phyloP scores from a whole-genome alignment of 1,284 basidiomycete genomes.

The Rhodotorula glutinis region DNA sequence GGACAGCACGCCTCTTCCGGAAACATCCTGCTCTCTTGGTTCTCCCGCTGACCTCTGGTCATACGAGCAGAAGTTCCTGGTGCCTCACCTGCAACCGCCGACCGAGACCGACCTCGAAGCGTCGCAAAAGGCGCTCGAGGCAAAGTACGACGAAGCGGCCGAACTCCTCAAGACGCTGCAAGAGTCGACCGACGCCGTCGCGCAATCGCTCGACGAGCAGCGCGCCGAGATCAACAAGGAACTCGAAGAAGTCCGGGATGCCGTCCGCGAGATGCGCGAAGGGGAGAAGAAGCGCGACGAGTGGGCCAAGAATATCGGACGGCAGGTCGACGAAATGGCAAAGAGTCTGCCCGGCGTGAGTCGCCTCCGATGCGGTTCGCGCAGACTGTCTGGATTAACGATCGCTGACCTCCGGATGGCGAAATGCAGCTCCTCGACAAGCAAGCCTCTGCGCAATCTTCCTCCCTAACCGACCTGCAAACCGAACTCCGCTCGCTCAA shows the following conservation, averaged over 20 bases:
- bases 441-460: slow-evolving; percentile 67
- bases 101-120: slow-evolving; percentile 82
- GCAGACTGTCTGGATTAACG: no score
- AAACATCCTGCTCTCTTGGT: no score
- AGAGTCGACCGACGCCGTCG: slow-evolving; percentile 65
- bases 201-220: slow-evolving; percentile 69
- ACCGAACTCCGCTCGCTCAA: slow-evolving; percentile 94
- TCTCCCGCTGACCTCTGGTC: slow-evolving; percentile 3
- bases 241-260: slow-evolving; percentile 69
- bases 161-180: slow-evolving; percentile 55
- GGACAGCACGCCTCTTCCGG: no score
- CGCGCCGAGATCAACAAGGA: slow-evolving; percentile 77
- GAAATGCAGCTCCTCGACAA: slow-evolving; percentile 80
- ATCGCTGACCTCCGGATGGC: neutral
- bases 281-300: slow-evolving; percentile 73
- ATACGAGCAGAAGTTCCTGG: slow-evolving; percentile 71
- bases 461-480: slow-evolving; percentile 75
- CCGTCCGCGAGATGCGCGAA: slow-evolving; percentile 73
- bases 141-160: slow-evolving; percentile 91
- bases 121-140: slow-evolving; percentile 76
- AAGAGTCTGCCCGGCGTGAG: slow-evolving; percentile 85
- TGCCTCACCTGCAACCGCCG: slow-evolving; percentile 88
- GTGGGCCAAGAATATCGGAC: slow-evolving; percentile 71
- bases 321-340: slow-evolving; percentile 85
- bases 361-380: slow-evolving; percentile 5